Evolutionary conservation across 768 basidiomycete species (phyloP).

Genomic region (Gyrodon lividus): DNA sequence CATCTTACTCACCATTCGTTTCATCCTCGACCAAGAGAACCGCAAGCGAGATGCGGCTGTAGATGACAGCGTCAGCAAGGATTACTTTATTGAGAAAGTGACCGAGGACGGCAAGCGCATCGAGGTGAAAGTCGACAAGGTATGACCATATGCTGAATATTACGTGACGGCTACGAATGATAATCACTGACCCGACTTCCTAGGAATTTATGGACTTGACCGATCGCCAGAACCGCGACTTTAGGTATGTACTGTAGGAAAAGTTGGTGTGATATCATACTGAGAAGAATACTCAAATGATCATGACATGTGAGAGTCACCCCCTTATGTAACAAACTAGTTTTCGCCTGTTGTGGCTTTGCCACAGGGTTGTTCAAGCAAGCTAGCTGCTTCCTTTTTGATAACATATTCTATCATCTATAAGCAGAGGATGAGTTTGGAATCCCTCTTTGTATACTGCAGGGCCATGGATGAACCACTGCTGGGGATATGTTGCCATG

Average conservation of each 20-base stretch:
- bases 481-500: too few relatives aligned
- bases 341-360: too few relatives aligned
- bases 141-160: constrained; percentile 16
- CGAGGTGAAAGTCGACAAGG: constrained; percentile 66
- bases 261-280: too few relatives aligned
- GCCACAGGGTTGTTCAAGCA: too few relatives aligned
- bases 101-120: constrained; percentile 51
- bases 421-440: too few relatives aligned
- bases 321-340: too few relatives aligned
- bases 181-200: neutral
- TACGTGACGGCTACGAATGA: neutral
- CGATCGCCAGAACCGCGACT: constrained; percentile 15
- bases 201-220: constrained; percentile 17
- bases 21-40: constrained; percentile 58
- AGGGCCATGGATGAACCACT: too few relatives aligned
- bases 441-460: too few relatives aligned
- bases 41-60: constrained; percentile 56
- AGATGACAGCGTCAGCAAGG: constrained; percentile 46
- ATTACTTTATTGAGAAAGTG: constrained; percentile 56
- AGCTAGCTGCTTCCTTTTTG: too few relatives aligned
- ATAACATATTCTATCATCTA: too few relatives aligned
- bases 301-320: too few relatives aligned
- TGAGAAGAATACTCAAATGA: too few relatives aligned
- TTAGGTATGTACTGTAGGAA: constrained; percentile 16
- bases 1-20: constrained; percentile 49